Base-by-base conservation (phyloP, 768 basidiomycete species). In the Leccinum subtestaceum region DNA sequence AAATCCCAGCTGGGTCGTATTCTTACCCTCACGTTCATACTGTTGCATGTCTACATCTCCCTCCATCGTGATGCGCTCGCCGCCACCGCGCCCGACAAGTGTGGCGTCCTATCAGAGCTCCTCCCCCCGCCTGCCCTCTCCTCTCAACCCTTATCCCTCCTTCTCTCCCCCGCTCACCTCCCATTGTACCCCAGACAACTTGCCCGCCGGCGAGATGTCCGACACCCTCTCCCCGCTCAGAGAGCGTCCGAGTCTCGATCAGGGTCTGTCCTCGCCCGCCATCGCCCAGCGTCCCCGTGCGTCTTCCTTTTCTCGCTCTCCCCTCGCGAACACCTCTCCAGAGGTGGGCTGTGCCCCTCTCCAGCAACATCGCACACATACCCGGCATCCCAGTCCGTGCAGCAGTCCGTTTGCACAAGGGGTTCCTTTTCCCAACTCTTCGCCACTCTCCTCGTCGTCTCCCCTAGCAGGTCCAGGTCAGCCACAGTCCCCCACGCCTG, bases 41-140 rank as follows among this genome's bases (percentile, higher is more conserved):
- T 13, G 6, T 21, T 47, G 17, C 50, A 46, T 5, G 53, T 48
- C 55, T 15, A 56, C 47, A 57, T 52, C 67, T 46, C n/a, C 43
- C 8, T 13, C 45, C 45, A 23, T 23, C 45, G 12, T 46, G 21
- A 46, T 23, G 11, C 21, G 19, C 19, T 46, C 45, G 45, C 45
- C 45, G 11, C 50, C 61, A 15, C 62, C 67, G 40, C 64, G 64
- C 52, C 55, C 56, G 17, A 12, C 54, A 27, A 58, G 55, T 40
- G 15, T 12, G 5, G 32, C 55, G 59, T 61, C 59, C 13, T 52
- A 46, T 52, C 60, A 68, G 25, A 57, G 12, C 4, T 51, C 60
- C 51, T 60, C 67, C 1, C 56, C 65, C 6, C 62, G 63, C 32
- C 63, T 62, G 12, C 55, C 72, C 5, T 73, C 68, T 12, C 72